These are phyloP conservation scores for Sistotremastrum suecicum DNA, from an alignment of 768 basidiomycete species.

Conservation along the genomic window DNA sequence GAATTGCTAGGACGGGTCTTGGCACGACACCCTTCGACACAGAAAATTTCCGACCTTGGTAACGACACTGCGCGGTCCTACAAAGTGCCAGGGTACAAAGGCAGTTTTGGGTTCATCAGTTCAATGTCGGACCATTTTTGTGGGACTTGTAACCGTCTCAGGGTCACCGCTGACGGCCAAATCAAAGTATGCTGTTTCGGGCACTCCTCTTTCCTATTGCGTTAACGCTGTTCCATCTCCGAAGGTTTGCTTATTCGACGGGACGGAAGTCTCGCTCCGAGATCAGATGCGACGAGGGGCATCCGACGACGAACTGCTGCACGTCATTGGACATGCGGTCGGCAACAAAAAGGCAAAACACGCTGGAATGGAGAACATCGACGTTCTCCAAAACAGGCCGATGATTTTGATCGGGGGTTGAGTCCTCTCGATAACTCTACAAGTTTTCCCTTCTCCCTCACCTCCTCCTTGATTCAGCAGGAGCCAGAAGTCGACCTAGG, in stretches of 20 bases:
- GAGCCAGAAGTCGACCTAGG: constrained; percentile 1
- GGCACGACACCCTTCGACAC: constrained; percentile 32
- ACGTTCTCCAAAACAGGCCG: constrained; percentile 63
- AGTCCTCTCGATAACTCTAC: constrained; percentile 25
- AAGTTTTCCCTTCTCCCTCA: constrained; percentile 7
- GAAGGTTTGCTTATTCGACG: constrained; percentile 80
- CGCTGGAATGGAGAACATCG: constrained; percentile 70
- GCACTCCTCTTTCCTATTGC: neutral
- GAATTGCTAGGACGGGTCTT: constrained; percentile 42
- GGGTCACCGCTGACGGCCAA: constrained; percentile 82
- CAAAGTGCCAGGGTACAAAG: constrained; percentile 54
- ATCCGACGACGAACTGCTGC: constrained; percentile 46
- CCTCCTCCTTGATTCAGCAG: constrained; percentile 13
- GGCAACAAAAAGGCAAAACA: constrained; percentile 67
- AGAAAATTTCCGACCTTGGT: constrained; percentile 45
- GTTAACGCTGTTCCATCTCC: neutral
- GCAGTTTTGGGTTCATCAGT: constrained; percentile 76
- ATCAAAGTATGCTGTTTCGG: constrained; percentile 45
- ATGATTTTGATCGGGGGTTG: constrained; percentile 95
- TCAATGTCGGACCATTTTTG: constrained; percentile 95
- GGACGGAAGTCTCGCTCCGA: constrained; percentile 69
- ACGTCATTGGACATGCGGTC: constrained; percentile 50
- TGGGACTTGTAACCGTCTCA: constrained; percentile 66
- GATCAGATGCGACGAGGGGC: constrained; percentile 56
- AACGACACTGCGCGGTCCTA: constrained; percentile 78